phyloP scores from a whole-genome alignment of 257 asterid species.

The Vinca minor region DNA sequence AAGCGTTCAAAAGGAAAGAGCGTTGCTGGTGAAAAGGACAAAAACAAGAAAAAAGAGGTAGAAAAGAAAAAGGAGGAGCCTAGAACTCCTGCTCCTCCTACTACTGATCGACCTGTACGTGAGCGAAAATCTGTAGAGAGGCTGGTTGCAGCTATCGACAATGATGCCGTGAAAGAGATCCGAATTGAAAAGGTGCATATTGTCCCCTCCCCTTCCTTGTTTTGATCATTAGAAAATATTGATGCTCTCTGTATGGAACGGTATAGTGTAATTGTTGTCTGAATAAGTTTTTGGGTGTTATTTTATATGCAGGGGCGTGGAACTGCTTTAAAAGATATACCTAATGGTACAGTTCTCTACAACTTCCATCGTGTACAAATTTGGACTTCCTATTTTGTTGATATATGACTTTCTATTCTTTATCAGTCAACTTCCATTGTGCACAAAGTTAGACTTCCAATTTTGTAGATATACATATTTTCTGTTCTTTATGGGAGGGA shows the following conservation, averaged over 20 bases:
- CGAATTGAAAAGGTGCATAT: constrained; percentile 64
- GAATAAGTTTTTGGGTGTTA: not conserved
- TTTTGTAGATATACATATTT: not conserved
- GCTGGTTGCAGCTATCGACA: constrained; percentile 72
- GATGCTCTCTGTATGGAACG: not conserved
- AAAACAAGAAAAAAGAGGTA: constrained; percentile 31
- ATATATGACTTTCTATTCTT: not conserved
- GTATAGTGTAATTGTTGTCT: not conserved
- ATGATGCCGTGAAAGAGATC: constrained; percentile 53
- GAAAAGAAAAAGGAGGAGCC: constrained; percentile 49
- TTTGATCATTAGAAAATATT: not conserved
- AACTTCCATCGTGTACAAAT: constrained; percentile 3
- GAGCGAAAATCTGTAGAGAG: constrained; percentile 92
- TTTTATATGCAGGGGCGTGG: constrained; percentile 75
- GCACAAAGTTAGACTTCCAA: not conserved
- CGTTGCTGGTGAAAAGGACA: constrained; percentile 28
- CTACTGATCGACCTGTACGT: constrained; percentile 79
- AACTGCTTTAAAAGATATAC: constrained; percentile 87
- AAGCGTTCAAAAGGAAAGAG: constrained; percentile 48
- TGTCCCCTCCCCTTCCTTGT: not conserved
- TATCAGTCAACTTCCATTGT: constrained; percentile 9
- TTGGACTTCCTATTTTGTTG: too few relatives aligned
- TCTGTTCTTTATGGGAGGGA: not conserved
- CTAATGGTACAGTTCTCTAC: constrained; percentile 54
- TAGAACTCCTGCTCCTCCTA: constrained; percentile 48